A percentile compares a stretch with the other conserved stretches of the same genome.
Evolutionary conservation across 1,284 basidiomycete genomes (phyloP).

Genomic region (Moesziomyces sp.): DNA sequence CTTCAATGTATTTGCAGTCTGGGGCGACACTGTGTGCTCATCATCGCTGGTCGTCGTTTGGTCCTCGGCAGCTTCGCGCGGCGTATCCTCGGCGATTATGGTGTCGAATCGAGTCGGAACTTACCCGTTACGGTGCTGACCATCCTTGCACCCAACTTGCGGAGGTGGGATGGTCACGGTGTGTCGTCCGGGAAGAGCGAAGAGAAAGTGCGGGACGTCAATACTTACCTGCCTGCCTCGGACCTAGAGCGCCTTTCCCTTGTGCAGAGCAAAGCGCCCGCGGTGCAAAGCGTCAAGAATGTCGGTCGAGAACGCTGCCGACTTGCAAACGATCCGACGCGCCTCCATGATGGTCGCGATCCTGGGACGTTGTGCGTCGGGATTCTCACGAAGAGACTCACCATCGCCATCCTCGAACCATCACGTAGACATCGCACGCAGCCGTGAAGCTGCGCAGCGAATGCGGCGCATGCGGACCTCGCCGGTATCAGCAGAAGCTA

Average conservation of each 20-base stretch:
- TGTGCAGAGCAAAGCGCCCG: background rate
- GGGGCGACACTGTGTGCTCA: conserved; percentile 58
- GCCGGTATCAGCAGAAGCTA: conserved; percentile 44
- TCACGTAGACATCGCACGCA: conserved; percentile 8
- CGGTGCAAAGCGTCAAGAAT: conserved; percentile 7
- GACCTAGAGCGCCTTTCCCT: too few species aligned
- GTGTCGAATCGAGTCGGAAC: background rate
- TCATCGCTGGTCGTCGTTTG: conserved; percentile 37
- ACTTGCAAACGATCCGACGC: conserved; percentile 49
- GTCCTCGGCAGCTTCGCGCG: background rate
- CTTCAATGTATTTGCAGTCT: conserved; percentile 57
- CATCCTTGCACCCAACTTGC: too few species aligned
- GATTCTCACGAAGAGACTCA: conserved; percentile 52
- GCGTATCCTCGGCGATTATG: conserved; percentile 2
- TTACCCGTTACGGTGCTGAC: background rate
- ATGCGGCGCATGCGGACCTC: conserved; percentile 38
- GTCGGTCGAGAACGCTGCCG: conserved; percentile 53
- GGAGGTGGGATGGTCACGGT: too few species aligned
- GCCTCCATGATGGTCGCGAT: conserved; percentile 45
- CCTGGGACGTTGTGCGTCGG: conserved; percentile 50
- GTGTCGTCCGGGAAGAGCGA: too few species aligned
- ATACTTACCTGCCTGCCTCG: conserved; percentile 11
- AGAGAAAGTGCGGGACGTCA: too few species aligned
- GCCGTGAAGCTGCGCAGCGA: conserved; percentile 12
- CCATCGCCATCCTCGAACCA: conserved; percentile 45